phyloP scores from a whole-genome alignment of 2,329 filamentous ascomycete species.

The Thielaviopsis euricoi region DNA sequence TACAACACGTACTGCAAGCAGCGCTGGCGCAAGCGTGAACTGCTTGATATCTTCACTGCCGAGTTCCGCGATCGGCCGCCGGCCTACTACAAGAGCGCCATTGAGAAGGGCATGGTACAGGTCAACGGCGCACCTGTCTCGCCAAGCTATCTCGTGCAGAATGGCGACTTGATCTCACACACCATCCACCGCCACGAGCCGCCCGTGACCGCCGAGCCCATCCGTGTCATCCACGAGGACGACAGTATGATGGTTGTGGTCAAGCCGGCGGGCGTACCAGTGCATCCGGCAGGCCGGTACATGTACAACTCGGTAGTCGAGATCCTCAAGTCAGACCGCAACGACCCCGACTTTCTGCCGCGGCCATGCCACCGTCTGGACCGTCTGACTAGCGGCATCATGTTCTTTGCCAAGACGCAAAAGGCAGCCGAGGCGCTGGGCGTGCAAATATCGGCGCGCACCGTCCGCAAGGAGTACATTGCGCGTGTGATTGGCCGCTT shows the following conservation, averaged over 20 bases:
- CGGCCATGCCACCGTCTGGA: constrained; percentile 85
- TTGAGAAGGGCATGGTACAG: constrained; percentile 60
- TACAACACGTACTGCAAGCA: constrained; percentile 94
- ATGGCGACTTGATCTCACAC: constrained; percentile 83
- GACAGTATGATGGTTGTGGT: constrained; percentile 90
- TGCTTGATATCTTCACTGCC: constrained; percentile 76
- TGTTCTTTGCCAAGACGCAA: constrained; percentile 88
- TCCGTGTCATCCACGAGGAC: constrained; percentile 78
- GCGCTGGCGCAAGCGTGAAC: constrained; percentile 66
- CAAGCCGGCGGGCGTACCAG: constrained; percentile 87
- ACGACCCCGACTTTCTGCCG: constrained; percentile 32
- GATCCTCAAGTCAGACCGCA: constrained; percentile 69
- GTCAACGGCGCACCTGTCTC: constrained; percentile 61
- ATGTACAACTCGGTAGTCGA: constrained; percentile 90
- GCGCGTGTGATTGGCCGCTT: constrained; percentile 84
- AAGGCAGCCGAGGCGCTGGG: constrained; percentile 64
- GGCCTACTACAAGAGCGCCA: constrained; percentile 77
- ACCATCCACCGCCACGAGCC: constrained; percentile 92
- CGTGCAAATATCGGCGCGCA: constrained; percentile 59
- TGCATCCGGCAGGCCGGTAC: constrained; percentile 89
- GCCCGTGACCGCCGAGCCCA: constrained; percentile 65
- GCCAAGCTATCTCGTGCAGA: constrained; percentile 57
- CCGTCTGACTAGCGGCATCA: constrained; percentile 83
- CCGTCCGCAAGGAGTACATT: constrained; percentile 88
- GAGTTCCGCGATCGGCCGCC: constrained; percentile 81